Percentiles rank a stretch among this genome's conserved stretches.
These are phyloP conservation scores for Keqinozyma sinolaborantium DNA, from an alignment of 1,139 yeast genomes.

Conservation along the genomic window DNA sequence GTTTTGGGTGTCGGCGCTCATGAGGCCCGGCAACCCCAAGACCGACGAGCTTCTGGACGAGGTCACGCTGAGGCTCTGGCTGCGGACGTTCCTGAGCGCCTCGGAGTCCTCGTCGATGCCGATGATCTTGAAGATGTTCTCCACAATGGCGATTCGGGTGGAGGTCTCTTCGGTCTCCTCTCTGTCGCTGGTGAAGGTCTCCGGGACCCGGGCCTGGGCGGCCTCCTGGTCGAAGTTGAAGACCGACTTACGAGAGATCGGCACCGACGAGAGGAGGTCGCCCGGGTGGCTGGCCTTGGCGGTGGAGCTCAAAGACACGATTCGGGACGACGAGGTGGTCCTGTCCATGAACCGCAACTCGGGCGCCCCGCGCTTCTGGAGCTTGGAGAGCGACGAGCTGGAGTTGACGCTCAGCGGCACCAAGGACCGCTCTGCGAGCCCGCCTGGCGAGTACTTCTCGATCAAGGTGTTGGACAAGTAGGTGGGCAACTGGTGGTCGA, in stretches of 20 bases:
- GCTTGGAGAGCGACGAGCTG: conserved; percentile 1
- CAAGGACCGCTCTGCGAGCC: background rate
- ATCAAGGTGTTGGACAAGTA: conserved; percentile 59
- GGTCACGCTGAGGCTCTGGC: conserved; percentile 9
- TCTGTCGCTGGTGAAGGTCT: conserved; percentile 49
- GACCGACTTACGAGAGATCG: conserved; percentile 55
- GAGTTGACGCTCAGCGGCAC: conserved; percentile 1
- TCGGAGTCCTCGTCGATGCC: conserved; percentile 53
- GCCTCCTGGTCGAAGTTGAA: conserved; percentile 11
- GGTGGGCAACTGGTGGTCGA: conserved; percentile 48
- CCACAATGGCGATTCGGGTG: conserved; percentile 66
- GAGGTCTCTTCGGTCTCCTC: conserved; percentile 79
- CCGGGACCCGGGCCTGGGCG: conserved; percentile 3
- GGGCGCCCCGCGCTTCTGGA: conserved; percentile 3
- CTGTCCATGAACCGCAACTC: conserved; percentile 6
- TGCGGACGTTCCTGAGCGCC: conserved; percentile 6
- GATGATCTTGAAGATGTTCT: conserved; percentile 66
- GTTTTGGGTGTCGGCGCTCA: background rate
- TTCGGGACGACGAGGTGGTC: conserved; percentile 51
- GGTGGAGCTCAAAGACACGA: conserved; percentile 62
- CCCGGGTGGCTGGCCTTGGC: conserved; percentile 70
- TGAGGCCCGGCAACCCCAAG: conserved; percentile 20
- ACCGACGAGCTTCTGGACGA: conserved; percentile 26
- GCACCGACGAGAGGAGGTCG: conserved; percentile 78
- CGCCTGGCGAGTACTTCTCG: conserved; percentile 22